A percentile compares a stretch with the other conserved stretches of the same genome.
These are phyloP conservation scores for Cyclotella atomus DNA, from an alignment of 108 stramenopile species.

Conservation along the genomic window DNA sequence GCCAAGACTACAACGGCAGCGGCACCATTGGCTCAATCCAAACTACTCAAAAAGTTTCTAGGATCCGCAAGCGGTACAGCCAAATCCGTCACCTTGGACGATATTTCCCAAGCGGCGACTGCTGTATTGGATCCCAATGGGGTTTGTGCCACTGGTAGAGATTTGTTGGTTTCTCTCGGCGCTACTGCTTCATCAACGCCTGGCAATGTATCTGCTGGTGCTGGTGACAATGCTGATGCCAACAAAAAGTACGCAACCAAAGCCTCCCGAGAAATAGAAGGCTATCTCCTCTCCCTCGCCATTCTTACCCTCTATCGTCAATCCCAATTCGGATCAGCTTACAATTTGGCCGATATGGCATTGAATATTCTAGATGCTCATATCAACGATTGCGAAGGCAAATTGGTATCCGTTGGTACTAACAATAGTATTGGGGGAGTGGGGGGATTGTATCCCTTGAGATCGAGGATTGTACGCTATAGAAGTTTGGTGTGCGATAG, in stretches of 20 bases:
- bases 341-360: conserved; percentile 53
- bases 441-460: conserved; percentile 73
- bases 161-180: conserved; percentile 31
- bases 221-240: background rate
- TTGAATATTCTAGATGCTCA: conserved; percentile 59
- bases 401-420: background rate
- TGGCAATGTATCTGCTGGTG: conserved; percentile 25
- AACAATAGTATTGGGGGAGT: conserved; percentile 23
- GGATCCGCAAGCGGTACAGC: conserved; percentile 77
- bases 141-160: conserved; percentile 48
- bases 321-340: conserved; percentile 47
- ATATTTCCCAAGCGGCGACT: conserved; percentile 57
- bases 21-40: conserved; percentile 29
- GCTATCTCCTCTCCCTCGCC: conserved; percentile 71
- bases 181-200: no score
- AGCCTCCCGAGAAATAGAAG: conserved; percentile 71
- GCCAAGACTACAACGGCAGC: background rate
- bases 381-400: conserved; percentile 41
- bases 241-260: conserved; percentile 34
- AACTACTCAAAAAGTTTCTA: conserved; percentile 85
- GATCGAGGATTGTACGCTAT: conserved; percentile 82
- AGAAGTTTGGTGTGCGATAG: conserved; percentile 54
- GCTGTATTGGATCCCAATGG: conserved; percentile 61
- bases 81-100: conserved; percentile 51
- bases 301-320: conserved; percentile 71